These are phyloP conservation scores for Phalaenopsis hybrid DNA, from an alignment of 116 monocot species.

Conservation along the genomic window DNA sequence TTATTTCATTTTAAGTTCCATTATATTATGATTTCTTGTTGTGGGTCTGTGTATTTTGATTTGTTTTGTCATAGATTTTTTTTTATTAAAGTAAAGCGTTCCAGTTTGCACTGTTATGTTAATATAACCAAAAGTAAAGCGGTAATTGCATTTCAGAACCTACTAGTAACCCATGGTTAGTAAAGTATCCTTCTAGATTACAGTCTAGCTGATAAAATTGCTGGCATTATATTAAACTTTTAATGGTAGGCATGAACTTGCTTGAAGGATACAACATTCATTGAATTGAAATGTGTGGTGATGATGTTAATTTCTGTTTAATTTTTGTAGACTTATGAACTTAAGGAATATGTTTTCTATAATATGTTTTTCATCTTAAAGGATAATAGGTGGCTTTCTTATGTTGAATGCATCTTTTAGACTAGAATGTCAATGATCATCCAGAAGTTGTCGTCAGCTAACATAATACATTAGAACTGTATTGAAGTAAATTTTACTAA, in stretches of 20 bases:
- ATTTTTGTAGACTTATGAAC: neutral
- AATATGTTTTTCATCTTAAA: neutral
- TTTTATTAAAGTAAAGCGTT: too few relatives aligned
- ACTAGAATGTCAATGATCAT: slow-evolving; percentile 3
- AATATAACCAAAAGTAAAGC: too few relatives aligned
- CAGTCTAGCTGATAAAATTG: neutral
- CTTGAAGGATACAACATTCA: neutral
- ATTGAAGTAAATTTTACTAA: neutral
- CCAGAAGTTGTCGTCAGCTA: neutral
- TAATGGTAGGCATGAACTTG: neutral
- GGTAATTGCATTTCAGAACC: neutral
- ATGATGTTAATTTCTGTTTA: neutral
- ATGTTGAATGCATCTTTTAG: neutral
- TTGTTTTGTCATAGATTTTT: too few relatives aligned
- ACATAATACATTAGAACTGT: neutral
- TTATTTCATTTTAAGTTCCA: too few relatives aligned
- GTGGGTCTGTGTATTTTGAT: too few relatives aligned
- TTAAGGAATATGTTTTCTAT: neutral
- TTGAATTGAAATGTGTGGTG: too few relatives aligned
- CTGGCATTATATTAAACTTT: neutral
- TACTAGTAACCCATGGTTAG: neutral
- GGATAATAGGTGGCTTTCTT: too few relatives aligned
- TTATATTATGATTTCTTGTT: too few relatives aligned
- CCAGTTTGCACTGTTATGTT: too few relatives aligned
- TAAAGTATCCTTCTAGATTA: neutral